Conservation (phyloP, 176 grass and related monocot species). For the Avena insularis region DNA sequence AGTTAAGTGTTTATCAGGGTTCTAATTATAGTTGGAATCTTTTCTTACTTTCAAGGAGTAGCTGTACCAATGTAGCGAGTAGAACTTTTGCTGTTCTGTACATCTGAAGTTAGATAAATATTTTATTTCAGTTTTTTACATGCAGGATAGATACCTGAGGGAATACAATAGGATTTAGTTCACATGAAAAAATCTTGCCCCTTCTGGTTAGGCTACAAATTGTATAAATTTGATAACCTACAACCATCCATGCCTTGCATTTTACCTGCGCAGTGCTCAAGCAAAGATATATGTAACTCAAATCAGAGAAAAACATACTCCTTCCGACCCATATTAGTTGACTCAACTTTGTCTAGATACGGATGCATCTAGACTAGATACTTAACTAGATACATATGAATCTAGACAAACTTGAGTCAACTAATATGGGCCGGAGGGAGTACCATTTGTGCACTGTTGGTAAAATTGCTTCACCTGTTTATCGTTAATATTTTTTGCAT, state of each 20-base stretch:
- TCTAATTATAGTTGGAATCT: background rate
- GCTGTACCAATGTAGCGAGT: background rate
- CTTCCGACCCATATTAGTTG: no score
- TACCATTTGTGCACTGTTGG: background rate
- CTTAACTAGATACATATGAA: no score
- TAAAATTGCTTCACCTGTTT: background rate
- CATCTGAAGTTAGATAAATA: background rate
- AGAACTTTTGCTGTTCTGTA: background rate
- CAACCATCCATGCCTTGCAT: background rate
- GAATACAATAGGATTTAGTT: background rate
- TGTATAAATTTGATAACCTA: background rate
- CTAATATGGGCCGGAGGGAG: no score
- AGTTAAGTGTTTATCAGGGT: background rate
- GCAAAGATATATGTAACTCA: conserved; percentile 10
- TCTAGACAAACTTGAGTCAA: no score
- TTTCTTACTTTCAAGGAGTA: background rate
- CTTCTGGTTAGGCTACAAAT: background rate
- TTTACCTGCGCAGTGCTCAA: background rate
- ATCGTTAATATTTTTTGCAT: background rate
- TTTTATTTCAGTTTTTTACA: background rate
- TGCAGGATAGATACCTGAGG: background rate
- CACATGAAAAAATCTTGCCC: background rate
- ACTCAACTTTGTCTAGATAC: no score
- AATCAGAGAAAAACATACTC: background rate
- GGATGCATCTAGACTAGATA: no score